phyloP scores from a whole-genome alignment of 768 basidiomycete genomes.

The Tricholoma furcatifolium region DNA sequence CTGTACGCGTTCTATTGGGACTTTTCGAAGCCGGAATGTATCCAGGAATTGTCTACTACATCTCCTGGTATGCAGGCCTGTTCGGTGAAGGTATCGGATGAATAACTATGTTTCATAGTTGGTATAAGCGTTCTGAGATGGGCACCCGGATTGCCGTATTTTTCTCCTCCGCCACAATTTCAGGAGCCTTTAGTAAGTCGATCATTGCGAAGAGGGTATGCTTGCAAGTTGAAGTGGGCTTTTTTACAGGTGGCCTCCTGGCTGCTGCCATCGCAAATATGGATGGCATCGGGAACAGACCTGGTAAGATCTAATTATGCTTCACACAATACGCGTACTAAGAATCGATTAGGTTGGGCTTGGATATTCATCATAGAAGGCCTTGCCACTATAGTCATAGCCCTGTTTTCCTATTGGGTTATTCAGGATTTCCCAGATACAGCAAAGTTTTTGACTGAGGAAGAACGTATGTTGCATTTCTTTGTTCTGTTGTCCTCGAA shows the following conservation, averaged over 20 bases:
- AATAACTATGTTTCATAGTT: conserved; percentile 36
- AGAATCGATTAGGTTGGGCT: conserved; percentile 42
- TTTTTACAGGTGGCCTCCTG: conserved; percentile 53
- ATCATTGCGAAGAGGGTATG: neutral
- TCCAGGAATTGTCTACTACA: conserved; percentile 60
- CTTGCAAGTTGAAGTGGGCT: neutral
- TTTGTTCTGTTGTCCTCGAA: neutral
- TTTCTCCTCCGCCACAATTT: conserved; percentile 77
- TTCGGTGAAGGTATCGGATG: neutral
- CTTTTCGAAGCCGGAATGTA: conserved; percentile 58
- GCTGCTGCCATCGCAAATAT: conserved; percentile 70
- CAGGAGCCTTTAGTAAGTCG: conserved; percentile 68
- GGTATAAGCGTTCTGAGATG: conserved; percentile 80
- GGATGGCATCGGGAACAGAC: conserved; percentile 62
- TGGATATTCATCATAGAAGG: conserved; percentile 81
- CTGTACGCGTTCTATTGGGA: conserved; percentile 63
- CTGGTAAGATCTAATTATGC: conserved; percentile 45
- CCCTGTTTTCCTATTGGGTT: conserved; percentile 64
- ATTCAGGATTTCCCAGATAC: conserved; percentile 79
- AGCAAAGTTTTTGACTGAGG: conserved; percentile 64
- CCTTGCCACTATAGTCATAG: conserved; percentile 59
- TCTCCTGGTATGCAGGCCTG: conserved; percentile 45
- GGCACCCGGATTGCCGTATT: conserved; percentile 72
- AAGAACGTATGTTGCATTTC: conserved; percentile 46
- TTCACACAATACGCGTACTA: neutral